Conservation (phyloP, 1,139 yeast genomes). For the Scheffersomyces titani region DNA sequence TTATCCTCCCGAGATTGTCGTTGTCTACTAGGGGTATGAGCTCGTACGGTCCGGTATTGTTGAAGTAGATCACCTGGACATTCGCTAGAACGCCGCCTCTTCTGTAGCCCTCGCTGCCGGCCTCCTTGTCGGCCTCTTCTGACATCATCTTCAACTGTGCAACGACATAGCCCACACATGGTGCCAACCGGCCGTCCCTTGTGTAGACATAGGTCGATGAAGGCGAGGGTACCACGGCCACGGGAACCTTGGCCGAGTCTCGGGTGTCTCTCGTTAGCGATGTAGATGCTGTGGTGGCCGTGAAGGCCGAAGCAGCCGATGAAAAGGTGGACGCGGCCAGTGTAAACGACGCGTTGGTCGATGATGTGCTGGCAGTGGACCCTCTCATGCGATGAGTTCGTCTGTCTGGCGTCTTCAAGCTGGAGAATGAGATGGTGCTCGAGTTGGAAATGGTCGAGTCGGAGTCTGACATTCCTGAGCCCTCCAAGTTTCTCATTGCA, state of each 20-base stretch:
- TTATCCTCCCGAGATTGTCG: conserved; percentile 3
- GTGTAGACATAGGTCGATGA: not conserved
- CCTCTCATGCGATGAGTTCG: not conserved
- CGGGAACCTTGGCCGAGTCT: not conserved
- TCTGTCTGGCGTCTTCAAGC: not conserved
- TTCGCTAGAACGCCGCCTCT: not conserved
- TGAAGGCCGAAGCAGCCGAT: not conserved
- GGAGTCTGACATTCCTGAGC: not conserved
- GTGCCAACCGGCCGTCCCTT: not conserved
- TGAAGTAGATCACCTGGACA: conserved; percentile 6
- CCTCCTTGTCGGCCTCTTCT: not conserved
- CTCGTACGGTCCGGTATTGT: conserved; percentile 9
- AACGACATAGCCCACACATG: not conserved
- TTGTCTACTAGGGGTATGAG: conserved; percentile 1
- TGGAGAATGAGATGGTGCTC: not conserved
- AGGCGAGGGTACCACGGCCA: not conserved
- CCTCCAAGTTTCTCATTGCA: not conserved
- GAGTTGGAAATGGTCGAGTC: not conserved
- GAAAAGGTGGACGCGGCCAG: not conserved
- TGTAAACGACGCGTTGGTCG: not conserved
- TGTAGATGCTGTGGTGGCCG: not conserved
- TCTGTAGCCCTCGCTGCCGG: conserved; percentile 1
- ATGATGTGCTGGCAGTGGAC: not conserved
- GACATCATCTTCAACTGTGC: not conserved
- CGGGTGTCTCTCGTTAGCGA: not conserved